These are phyloP conservation scores for Malassezia yamatoensis DNA, from an alignment of 1,284 basidiomycete genomes.

Conservation along the genomic window DNA sequence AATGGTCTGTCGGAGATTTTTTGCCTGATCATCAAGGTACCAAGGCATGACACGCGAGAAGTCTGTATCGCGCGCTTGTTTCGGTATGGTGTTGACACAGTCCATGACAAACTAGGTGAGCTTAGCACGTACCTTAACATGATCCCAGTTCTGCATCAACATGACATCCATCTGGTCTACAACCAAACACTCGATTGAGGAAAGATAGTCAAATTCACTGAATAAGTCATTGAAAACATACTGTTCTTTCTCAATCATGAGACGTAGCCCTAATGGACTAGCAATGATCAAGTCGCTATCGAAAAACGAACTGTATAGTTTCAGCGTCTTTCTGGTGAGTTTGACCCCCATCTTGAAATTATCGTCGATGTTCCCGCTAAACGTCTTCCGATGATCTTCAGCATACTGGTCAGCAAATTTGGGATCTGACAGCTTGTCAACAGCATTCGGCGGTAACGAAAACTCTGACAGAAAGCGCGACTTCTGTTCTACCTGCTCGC, in stretches of 20 bases:
- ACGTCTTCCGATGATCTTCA: slow-evolving; percentile 79
- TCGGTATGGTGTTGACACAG: slow-evolving; percentile 75
- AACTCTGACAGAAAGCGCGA: slow-evolving; percentile 74
- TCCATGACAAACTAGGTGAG: slow-evolving; percentile 65
- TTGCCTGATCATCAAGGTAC: slow-evolving; percentile 82
- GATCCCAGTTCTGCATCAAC: slow-evolving; percentile 99
- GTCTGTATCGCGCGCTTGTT: slow-evolving; percentile 83
- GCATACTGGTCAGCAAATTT: slow-evolving; percentile 61
- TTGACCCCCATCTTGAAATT: slow-evolving; percentile 86
- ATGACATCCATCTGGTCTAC: slow-evolving; percentile 86
- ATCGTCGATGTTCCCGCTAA: slow-evolving; percentile 94
- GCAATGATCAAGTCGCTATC: slow-evolving; percentile 83
- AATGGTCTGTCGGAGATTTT: slow-evolving; percentile 71
- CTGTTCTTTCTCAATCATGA: slow-evolving; percentile 83
- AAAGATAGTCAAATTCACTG: slow-evolving; percentile 77
- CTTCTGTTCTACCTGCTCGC: slow-evolving; percentile 54
- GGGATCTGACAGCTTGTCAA: slow-evolving; percentile 65
- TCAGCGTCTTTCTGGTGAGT: slow-evolving; percentile 76
- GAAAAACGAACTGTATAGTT: slow-evolving; percentile 79
- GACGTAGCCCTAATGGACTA: slow-evolving; percentile 79
- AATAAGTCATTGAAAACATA: slow-evolving; percentile 15
- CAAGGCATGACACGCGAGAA: slow-evolving; percentile 94
- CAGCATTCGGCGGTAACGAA: slow-evolving; percentile 63
- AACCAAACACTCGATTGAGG: slow-evolving; percentile 85
- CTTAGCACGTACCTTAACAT: slow-evolving; percentile 62